Percentiles rank a stretch among this genome's conserved stretches.
Evolutionary conservation across 2,329 filamentous ascomycete genomes (phyloP).

Genomic region (Fusarium nurragi): DNA sequence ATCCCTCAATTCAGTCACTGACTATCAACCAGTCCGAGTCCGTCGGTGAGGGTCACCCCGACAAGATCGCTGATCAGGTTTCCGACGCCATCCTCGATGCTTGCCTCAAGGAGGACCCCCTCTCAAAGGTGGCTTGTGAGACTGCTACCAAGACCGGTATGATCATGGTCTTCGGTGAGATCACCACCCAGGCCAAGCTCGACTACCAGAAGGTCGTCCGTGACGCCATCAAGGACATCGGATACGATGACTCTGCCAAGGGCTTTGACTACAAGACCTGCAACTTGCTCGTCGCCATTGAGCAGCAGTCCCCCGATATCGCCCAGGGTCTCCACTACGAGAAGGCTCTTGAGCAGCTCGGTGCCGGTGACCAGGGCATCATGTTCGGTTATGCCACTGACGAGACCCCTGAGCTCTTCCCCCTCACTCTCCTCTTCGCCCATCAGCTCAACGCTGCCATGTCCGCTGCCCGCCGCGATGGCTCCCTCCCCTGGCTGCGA

Average conservation of each 20-base stretch:
- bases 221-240: constrained; percentile 95
- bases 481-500: constrained; percentile 89
- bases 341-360: constrained; percentile 94
- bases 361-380: constrained; percentile 99
- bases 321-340: constrained; percentile 99
- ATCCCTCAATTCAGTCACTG: constrained; percentile 33
- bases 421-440: constrained; percentile 90
- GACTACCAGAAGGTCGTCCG: constrained; percentile 99
- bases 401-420: constrained; percentile 97
- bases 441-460: constrained; percentile 98
- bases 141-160: constrained; percentile 99
- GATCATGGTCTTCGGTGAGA: constrained; percentile 99
- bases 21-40: constrained; percentile 74
- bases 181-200: constrained; percentile 92
- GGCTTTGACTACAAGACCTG: constrained; percentile 99
- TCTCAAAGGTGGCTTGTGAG: constrained; percentile 99
- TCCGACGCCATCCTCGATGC: constrained; percentile 99
- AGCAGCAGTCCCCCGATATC: constrained; percentile 99
- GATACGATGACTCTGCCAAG: constrained; percentile 96
- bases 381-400: constrained; percentile 99
- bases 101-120: constrained; percentile 91
- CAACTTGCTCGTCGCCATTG: constrained; percentile 98
- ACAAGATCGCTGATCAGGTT: constrained; percentile 98
- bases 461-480: constrained; percentile 87
- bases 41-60: constrained; percentile 89